A percentile compares a stretch with the other conserved stretches of the same genome.
Conservation (phyloP, 202 grass and related monocot species). For the Cymbopogon flexuosus region DNA sequence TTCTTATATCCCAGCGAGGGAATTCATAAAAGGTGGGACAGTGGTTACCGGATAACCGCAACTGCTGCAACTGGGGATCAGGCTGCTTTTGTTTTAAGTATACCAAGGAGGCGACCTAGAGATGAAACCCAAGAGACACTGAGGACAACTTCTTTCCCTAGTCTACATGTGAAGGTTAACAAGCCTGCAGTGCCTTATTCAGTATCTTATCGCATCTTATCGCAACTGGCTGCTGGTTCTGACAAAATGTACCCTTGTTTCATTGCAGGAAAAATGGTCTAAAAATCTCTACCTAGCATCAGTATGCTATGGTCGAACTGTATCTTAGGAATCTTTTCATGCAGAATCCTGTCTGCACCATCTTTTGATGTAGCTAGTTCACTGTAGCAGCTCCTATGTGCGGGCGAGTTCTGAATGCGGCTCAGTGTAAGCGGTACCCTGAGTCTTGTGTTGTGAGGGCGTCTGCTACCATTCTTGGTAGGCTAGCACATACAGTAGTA, state of each 20-base stretch:
- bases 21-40: slow-evolving; percentile 93
- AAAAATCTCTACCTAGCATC: slow-evolving; percentile 85
- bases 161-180: slow-evolving; percentile 84
- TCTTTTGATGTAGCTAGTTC: slow-evolving; percentile 20
- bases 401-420: slow-evolving; percentile 16
- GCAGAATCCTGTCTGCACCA: background rate
- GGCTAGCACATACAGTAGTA: slow-evolving; percentile 45
- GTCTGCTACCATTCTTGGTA: slow-evolving; percentile 33
- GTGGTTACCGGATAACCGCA: slow-evolving; percentile 85
- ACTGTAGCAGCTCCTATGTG: background rate
- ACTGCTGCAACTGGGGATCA: slow-evolving; percentile 88
- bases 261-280: slow-evolving; percentile 81
- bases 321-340: slow-evolving; percentile 54
- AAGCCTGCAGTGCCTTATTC: slow-evolving; percentile 4
- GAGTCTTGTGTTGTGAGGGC: slow-evolving; percentile 23
- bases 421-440: background rate
- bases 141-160: slow-evolving; percentile 91
- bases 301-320: slow-evolving; percentile 79
- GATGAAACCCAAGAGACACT: slow-evolving; percentile 97
- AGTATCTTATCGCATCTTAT: background rate
- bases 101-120: slow-evolving; percentile 66
- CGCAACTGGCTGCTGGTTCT: slow-evolving; percentile 12
- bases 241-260: slow-evolving; percentile 28
- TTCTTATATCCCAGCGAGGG: slow-evolving; percentile 98
- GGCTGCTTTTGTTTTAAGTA: slow-evolving; percentile 83